These are phyloP conservation scores for Schoenoplectus tabernaemontani DNA, from an alignment of 202 grass and related monocot species.

Conservation along the genomic window DNA sequence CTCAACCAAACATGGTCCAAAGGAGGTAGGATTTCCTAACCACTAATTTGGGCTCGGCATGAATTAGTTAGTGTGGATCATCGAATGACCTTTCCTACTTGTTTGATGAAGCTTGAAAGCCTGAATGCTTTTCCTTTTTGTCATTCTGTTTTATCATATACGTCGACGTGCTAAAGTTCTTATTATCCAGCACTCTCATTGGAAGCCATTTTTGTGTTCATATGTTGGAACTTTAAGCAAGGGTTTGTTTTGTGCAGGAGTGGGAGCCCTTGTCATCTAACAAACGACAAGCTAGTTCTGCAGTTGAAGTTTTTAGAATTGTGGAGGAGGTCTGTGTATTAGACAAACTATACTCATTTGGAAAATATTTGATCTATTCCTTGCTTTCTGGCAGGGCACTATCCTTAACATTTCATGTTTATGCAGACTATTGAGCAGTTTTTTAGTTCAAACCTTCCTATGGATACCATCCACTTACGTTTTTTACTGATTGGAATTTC, in stretches of 20 bases:
- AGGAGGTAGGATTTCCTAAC: background rate
- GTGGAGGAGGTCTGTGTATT: conserved; percentile 72
- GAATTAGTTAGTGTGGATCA: background rate
- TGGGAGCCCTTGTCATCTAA: conserved; percentile 72
- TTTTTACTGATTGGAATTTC: conserved; percentile 80
- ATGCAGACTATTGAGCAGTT: conserved; percentile 81
- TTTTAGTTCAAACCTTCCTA: conserved; percentile 59
- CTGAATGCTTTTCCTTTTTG: background rate
- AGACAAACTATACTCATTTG: background rate
- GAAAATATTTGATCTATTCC: conserved; percentile 3
- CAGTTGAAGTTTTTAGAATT: conserved; percentile 86
- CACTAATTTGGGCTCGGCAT: background rate
- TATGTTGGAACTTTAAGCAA: background rate
- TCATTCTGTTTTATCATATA: background rate
- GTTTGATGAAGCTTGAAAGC: background rate
- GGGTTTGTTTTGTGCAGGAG: conserved; percentile 35
- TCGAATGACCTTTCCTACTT: background rate
- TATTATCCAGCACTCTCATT: background rate
- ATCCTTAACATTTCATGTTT: conserved; percentile 25
- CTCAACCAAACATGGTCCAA: too few species aligned
- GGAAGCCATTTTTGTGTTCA: background rate
- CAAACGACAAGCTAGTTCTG: conserved; percentile 62
- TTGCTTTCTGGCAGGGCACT: background rate
- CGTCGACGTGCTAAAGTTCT: background rate
- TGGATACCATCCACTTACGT: conserved; percentile 61